Evolutionary conservation across 2,329 filamentous ascomycete species (phyloP).

Genomic region (Remersonia thermophila): DNA sequence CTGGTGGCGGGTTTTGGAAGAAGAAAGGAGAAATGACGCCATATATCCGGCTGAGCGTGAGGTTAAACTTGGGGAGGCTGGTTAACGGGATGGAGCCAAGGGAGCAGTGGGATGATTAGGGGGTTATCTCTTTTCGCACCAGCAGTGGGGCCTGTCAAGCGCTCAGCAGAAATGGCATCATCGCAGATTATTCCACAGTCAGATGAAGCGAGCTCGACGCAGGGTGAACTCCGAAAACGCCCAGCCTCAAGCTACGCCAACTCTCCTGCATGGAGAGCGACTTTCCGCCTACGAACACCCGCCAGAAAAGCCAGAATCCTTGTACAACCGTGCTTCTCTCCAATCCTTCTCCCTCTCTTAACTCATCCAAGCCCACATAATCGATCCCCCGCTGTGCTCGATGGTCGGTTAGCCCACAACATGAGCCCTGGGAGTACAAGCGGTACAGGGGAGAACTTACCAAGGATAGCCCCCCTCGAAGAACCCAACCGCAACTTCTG

Average conservation of each 20-base stretch:
- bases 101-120: conserved; percentile 17
- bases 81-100: conserved; percentile 11
- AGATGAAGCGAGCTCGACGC: too few relatives aligned
- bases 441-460: conserved; percentile 1
- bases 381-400: conserved; percentile 4
- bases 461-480: conserved; percentile 3
- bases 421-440: background rate
- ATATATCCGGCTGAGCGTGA: conserved; percentile 19
- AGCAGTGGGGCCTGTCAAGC: too few relatives aligned
- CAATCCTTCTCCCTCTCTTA: background rate
- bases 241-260: too few relatives aligned
- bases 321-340: too few relatives aligned
- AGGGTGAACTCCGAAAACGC: too few relatives aligned
- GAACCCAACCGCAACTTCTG: background rate
- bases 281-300: too few relatives aligned
- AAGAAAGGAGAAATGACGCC: conserved; percentile 18
- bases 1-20: conserved; percentile 19
- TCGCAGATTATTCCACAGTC: too few relatives aligned
- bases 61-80: conserved; percentile 18
- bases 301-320: too few relatives aligned
- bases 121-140: too few relatives aligned
- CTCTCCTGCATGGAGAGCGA: too few relatives aligned
- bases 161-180: too few relatives aligned
- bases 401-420: too few relatives aligned
- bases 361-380: conserved; percentile 5